Percentiles rank a stretch among this genome's conserved stretches.
These are phyloP conservation scores for Globisporangium ultimum DNA, from an alignment of 352 stramenopile species.

Conservation along the genomic window DNA sequence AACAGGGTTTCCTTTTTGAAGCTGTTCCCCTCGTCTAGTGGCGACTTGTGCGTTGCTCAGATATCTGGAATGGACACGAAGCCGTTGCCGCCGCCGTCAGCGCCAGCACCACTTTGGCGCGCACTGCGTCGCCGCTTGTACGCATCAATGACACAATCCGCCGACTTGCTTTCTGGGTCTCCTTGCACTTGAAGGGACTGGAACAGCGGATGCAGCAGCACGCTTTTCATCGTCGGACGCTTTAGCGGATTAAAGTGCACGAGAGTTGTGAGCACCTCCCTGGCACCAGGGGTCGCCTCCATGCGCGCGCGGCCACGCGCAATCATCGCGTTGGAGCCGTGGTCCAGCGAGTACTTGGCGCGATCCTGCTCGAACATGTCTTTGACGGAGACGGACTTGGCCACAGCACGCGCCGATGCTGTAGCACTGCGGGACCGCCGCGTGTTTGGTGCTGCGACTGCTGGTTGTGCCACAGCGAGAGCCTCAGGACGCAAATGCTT, in stretches of 20 bases:
- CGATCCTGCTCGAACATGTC: constrained; percentile 42
- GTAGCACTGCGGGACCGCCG: constrained; percentile 15
- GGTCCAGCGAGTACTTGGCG: constrained; percentile 44
- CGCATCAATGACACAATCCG: constrained; percentile 59
- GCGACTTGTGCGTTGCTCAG: too few species aligned
- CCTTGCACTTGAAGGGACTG: constrained; percentile 22
- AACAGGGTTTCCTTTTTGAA: too few species aligned
- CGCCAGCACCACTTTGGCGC: too few species aligned
- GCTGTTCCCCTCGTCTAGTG: too few species aligned
- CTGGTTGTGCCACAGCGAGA: not conserved
- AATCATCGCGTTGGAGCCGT: constrained; percentile 47
- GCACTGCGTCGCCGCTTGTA: constrained; percentile 25
- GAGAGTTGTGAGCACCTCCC: constrained; percentile 44
- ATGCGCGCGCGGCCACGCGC: constrained; percentile 48
- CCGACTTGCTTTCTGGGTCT: constrained; percentile 5
- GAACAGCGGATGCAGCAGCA: constrained; percentile 64
- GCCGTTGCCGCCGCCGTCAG: too few species aligned
- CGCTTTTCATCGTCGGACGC: constrained; percentile 64
- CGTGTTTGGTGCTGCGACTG: not conserved
- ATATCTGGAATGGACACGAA: too few species aligned
- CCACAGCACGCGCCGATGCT: constrained; percentile 6
- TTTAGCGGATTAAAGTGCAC: constrained; percentile 59
- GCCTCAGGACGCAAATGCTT: constrained; percentile 61
- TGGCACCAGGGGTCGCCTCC: constrained; percentile 33
- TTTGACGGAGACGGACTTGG: constrained; percentile 13